Evolutionary conservation across 1,139 yeast genomes (phyloP).

Genomic region (Suhomyces anneliseae): DNA sequence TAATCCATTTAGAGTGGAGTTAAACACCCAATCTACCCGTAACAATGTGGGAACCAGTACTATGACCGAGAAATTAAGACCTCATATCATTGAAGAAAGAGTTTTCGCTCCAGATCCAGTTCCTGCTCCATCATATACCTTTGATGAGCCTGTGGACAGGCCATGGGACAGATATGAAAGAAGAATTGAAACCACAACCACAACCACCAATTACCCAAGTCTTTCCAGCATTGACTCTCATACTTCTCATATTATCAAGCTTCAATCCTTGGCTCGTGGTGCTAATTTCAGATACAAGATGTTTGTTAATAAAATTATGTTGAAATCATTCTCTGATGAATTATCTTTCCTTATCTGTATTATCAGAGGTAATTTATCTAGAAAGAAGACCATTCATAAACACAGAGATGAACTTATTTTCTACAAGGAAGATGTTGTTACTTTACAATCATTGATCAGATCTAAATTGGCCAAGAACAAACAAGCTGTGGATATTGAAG

Average conservation of each 20-base stretch:
- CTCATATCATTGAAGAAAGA: not conserved
- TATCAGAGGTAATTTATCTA: constrained; percentile 41
- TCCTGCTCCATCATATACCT: constrained; percentile 4
- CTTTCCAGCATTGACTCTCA: constrained; percentile 12
- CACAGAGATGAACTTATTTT: constrained; percentile 37
- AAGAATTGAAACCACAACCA: not conserved
- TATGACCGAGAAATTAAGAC: constrained; percentile 1
- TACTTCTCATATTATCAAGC: constrained; percentile 30
- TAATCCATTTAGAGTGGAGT: constrained; percentile 13
- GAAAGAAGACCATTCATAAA: constrained; percentile 38
- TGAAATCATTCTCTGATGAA: constrained; percentile 54
- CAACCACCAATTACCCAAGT: not conserved
- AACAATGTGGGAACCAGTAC: constrained; percentile 14
- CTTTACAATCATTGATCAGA: constrained; percentile 40
- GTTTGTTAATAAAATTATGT: constrained; percentile 60
- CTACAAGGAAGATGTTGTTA: constrained; percentile 29
- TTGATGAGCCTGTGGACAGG: constrained; percentile 3
- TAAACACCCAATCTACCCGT: constrained; percentile 5
- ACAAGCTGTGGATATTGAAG: constrained; percentile 13
- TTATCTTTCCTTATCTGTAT: constrained; percentile 37
- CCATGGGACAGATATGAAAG: not conserved
- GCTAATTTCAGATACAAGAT: constrained; percentile 60
- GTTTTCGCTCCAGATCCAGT: not conserved
- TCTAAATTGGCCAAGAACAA: constrained; percentile 21
- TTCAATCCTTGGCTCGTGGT: constrained; percentile 69